Evolutionary conservation across 164 flowering plant genomes (phyloP).

Genomic region (Kingdonia uniflora): DNA sequence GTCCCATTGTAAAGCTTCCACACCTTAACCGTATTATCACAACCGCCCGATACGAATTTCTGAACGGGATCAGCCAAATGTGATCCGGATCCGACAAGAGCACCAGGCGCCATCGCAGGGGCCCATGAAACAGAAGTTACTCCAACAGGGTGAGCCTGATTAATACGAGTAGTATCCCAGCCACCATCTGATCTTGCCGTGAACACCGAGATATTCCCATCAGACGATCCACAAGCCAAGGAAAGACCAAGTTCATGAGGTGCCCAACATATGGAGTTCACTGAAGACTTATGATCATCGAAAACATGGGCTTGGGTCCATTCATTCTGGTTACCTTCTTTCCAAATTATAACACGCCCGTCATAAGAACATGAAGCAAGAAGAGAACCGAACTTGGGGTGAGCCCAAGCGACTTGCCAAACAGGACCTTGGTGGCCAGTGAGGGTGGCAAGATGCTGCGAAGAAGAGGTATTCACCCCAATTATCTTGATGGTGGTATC

Average conservation of each 20-base stretch:
- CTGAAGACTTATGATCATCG: constrained; percentile 36
- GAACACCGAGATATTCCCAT: constrained; percentile 40
- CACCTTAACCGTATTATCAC: constrained; percentile 42
- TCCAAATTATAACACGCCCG: constrained; percentile 37
- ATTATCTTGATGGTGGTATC: constrained; percentile 29
- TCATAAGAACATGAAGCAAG: constrained; percentile 41
- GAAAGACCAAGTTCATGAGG: constrained; percentile 44
- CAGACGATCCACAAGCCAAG: constrained; percentile 46
- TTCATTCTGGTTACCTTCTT: constrained; percentile 30
- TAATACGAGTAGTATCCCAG: constrained; percentile 37
- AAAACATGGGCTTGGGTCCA: constrained; percentile 39
- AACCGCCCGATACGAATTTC: constrained; percentile 45
- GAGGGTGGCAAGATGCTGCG: constrained; percentile 30
- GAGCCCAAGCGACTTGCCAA: constrained; percentile 44
- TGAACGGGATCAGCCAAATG: constrained; percentile 26
- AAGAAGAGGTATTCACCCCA: constrained; percentile 19
- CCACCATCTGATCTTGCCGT: constrained; percentile 38
- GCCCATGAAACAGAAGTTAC: constrained; percentile 55
- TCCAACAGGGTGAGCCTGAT: constrained; percentile 48
- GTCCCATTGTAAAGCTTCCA: constrained; percentile 39
- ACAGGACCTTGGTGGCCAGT: constrained; percentile 39
- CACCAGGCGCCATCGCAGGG: constrained; percentile 35
- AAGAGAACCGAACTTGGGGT: constrained; percentile 32
- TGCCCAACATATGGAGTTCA: constrained; percentile 47
- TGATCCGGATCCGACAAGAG: constrained; percentile 28